Evolutionary conservation across 2,329 filamentous ascomycete genomes (phyloP).

Genomic region (Arthrobotrys megalospora): DNA sequence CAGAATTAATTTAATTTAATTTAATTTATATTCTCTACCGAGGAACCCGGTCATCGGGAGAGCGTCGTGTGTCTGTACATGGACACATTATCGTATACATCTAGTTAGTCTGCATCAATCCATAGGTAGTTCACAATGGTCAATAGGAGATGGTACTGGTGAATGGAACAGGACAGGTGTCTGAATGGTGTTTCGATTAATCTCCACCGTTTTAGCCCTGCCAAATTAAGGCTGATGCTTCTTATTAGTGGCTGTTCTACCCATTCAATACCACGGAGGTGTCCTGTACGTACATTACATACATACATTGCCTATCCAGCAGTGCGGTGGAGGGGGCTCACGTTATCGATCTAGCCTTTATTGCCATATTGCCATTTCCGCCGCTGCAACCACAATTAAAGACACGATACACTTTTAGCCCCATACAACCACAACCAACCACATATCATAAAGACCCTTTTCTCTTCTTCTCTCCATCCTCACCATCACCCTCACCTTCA

Average conservation of each 20-base stretch:
- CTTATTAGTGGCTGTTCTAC: neutral
- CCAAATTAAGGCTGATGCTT: slow-evolving; percentile 55
- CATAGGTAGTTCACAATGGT: too few relatives aligned
- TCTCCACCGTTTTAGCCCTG: slow-evolving; percentile 27
- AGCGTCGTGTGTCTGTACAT: too few relatives aligned
- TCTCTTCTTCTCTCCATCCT: neutral
- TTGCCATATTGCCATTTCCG: slow-evolving; percentile 33
- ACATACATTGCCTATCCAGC: too few relatives aligned
- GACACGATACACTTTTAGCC: slow-evolving; percentile 59
- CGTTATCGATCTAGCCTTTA: slow-evolving; percentile 29
- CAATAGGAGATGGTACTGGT: neutral
- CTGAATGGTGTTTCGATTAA: slow-evolving; percentile 6
- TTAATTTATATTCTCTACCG: too few relatives aligned
- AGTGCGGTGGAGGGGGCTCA: slow-evolving; percentile 4
- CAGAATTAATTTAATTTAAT: too few relatives aligned
- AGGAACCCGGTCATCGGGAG: too few relatives aligned
- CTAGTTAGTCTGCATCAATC: too few relatives aligned
- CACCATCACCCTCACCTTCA: slow-evolving; percentile 8
- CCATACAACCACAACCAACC: neutral
- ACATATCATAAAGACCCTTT: slow-evolving; percentile 8
- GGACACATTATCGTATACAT: too few relatives aligned
- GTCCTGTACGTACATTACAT: too few relatives aligned
- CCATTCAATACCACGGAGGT: too few relatives aligned
- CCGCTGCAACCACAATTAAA: slow-evolving; percentile 50
- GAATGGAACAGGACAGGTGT: slow-evolving; percentile 30